A percentile compares a stretch with the other conserved stretches of the same genome.
Conservation (phyloP, 495 filamentous ascomycete genomes). For the Aspergillus haitiensis region DNA sequence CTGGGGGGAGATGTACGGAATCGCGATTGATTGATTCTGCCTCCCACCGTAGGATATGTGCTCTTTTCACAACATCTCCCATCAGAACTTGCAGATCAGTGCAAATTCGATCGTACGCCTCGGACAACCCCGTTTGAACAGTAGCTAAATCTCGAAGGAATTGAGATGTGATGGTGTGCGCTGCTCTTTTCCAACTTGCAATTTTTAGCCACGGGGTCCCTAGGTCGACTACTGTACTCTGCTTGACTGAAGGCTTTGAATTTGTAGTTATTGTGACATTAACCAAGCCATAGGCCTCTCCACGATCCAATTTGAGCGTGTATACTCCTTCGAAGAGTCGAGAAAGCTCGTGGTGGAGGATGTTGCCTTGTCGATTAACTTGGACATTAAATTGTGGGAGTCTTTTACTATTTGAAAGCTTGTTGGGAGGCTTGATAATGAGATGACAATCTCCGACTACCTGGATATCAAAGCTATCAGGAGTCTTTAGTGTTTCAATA, state of each 20-base stretch:
- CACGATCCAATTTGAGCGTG: constrained; percentile 54
- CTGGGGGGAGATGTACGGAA: constrained; percentile 23
- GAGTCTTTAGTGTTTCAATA: constrained; percentile 11
- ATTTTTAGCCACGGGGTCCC: constrained; percentile 63
- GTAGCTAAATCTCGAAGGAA: constrained; percentile 44
- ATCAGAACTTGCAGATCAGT: constrained; percentile 52
- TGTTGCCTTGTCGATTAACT: constrained; percentile 44
- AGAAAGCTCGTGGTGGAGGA: constrained; percentile 51
- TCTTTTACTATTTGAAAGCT: constrained; percentile 48
- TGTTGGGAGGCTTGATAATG: constrained; percentile 56
- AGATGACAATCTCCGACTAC: constrained; percentile 62
- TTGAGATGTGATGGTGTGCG: constrained; percentile 41
- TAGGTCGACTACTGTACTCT: constrained; percentile 58
- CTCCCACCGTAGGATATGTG: constrained; percentile 38
- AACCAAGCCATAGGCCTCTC: constrained; percentile 59
- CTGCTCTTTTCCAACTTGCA: constrained; percentile 56
- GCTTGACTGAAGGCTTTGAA: constrained; percentile 52
- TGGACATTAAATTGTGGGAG: constrained; percentile 52
- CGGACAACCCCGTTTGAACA: constrained; percentile 44
- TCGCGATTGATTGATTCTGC: constrained; percentile 33
- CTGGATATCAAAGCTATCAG: constrained; percentile 58
- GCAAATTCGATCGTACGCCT: constrained; percentile 46
- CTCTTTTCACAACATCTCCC: constrained; percentile 48
- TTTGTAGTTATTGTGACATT: constrained; percentile 57
- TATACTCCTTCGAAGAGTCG: constrained; percentile 60